A percentile compares a stretch with the other conserved stretches of the same genome.
Evolutionary conservation across 495 filamentous ascomycete species (phyloP).

Genomic region (Tuber microsphaerosporum): DNA sequence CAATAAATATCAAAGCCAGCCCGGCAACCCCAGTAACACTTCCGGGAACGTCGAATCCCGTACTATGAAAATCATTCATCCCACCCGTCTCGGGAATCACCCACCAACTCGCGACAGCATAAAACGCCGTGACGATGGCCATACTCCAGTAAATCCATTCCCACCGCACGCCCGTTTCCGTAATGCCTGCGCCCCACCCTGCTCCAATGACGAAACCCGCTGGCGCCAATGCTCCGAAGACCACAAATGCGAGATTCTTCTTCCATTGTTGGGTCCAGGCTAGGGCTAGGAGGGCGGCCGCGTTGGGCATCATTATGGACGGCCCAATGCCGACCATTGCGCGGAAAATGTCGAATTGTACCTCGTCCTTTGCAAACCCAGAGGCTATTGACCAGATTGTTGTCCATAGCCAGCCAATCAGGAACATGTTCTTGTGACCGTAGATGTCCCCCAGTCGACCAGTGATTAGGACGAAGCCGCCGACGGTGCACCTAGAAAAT

Average conservation of each 20-base stretch:
- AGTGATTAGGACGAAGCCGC: constrained; percentile 59
- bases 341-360: constrained; percentile 56
- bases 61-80: constrained; percentile 22
- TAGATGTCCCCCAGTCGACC: constrained; percentile 60
- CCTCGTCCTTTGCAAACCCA: constrained; percentile 46
- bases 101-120: constrained; percentile 45
- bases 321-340: constrained; percentile 58
- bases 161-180: constrained; percentile 56
- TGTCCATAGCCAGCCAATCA: constrained; percentile 58
- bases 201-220: constrained; percentile 50
- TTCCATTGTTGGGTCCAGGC: constrained; percentile 43
- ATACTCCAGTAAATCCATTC: constrained; percentile 60
- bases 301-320: constrained; percentile 57
- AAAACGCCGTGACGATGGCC: constrained; percentile 46
- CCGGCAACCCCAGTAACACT: constrained; percentile 49
- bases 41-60: constrained; percentile 50
- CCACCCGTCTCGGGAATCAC: constrained; percentile 49
- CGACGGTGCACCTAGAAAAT: constrained; percentile 47
- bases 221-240: constrained; percentile 60
- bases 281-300: constrained; percentile 55
- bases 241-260: constrained; percentile 58
- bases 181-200: constrained; percentile 47
- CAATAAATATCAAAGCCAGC: constrained; percentile 47
- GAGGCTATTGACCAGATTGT: constrained; percentile 52
- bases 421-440: constrained; percentile 57